Conservation (phyloP, 2,329 filamentous ascomycete species). For the Shiraia sp. region DNA sequence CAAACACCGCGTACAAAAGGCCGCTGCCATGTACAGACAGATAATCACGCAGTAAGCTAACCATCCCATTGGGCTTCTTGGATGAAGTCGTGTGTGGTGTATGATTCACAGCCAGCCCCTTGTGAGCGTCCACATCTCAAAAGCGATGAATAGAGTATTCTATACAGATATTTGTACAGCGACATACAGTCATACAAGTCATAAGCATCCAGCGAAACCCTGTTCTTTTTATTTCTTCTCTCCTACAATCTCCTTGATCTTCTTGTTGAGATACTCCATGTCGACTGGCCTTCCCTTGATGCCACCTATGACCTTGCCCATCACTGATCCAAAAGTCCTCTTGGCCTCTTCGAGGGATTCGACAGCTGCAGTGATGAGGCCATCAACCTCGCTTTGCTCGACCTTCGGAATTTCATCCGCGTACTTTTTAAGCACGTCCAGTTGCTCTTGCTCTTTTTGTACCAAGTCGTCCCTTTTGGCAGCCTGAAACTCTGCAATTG, state of each 20-base stretch:
- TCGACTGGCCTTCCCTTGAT: constrained; percentile 69
- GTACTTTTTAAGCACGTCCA: constrained; percentile 68
- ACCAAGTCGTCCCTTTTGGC: constrained; percentile 70
- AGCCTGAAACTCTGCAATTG: constrained; percentile 64
- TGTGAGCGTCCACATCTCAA: no score
- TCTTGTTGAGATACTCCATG: constrained; percentile 61
- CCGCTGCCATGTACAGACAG: no score
- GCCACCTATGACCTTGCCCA: constrained; percentile 61
- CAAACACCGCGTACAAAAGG: no score
- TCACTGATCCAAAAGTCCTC: constrained; percentile 61
- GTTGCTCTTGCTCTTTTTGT: constrained; percentile 69
- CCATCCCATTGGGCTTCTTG: no score
- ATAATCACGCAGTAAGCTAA: no score
- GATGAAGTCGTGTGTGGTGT: no score
- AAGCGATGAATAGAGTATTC: no score
- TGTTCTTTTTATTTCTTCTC: no score
- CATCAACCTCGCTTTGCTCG: constrained; percentile 61
- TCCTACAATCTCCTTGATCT: constrained; percentile 57
- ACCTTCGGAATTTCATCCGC: constrained; percentile 62
- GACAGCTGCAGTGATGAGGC: constrained; percentile 57
- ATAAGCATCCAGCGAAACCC: no score
- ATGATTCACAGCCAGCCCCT: no score
- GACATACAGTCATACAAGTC: no score
- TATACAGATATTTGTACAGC: no score
- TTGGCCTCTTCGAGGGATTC: constrained; percentile 56